Percentiles rank a stretch among this genome's conserved stretches.
phyloP scores from a whole-genome alignment of 768 basidiomycete species.

The Galerina marginata region DNA sequence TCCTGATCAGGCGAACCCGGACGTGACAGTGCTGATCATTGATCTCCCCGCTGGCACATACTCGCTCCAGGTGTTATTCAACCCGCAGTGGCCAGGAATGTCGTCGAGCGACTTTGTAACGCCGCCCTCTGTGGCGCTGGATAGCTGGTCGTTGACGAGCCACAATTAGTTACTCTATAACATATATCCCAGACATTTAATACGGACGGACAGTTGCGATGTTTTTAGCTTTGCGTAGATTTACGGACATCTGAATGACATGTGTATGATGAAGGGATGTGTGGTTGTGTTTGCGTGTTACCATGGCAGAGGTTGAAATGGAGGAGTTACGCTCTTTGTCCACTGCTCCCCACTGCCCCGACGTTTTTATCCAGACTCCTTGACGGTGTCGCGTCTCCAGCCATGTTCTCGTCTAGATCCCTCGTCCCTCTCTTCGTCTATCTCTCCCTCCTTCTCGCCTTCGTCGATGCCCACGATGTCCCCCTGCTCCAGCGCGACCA shows the following conservation, averaged over 20 bases:
- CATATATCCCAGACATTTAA: conserved; percentile 8
- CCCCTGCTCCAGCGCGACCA: conserved; percentile 58
- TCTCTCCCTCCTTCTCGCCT: conserved; percentile 58
- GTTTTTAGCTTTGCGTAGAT: conserved; percentile 13
- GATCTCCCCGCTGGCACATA: conserved; percentile 71
- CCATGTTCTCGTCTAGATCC: conserved; percentile 57
- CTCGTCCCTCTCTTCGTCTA: conserved; percentile 69
- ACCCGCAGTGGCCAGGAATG: conserved; percentile 89
- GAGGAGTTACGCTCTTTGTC: conserved; percentile 11
- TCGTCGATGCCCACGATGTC: conserved; percentile 52
- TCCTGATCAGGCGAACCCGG: conserved; percentile 76
- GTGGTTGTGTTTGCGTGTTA: conserved; percentile 28
- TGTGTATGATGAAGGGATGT: conserved; percentile 15
- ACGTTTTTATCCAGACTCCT: conserved; percentile 27
- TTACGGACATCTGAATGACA: conserved; percentile 18
- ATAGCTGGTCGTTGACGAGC: conserved; percentile 78
- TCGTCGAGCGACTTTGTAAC: conserved; percentile 61
- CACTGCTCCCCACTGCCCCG: conserved; percentile 2
- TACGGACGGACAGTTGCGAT: conserved; percentile 13
- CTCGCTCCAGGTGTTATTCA: conserved; percentile 86
- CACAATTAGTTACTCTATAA: conserved; percentile 55
- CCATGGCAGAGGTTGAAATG: conserved; percentile 18
- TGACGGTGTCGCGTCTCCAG: conserved; percentile 30
- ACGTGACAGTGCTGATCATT: conserved; percentile 82
- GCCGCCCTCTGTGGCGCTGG: conserved; percentile 73